A percentile compares a stretch with the other conserved stretches of the same genome.
Evolutionary conservation across 129 eudicot genomes (phyloP).

Genomic region (Rutidosis leptorrhynchoides): DNA sequence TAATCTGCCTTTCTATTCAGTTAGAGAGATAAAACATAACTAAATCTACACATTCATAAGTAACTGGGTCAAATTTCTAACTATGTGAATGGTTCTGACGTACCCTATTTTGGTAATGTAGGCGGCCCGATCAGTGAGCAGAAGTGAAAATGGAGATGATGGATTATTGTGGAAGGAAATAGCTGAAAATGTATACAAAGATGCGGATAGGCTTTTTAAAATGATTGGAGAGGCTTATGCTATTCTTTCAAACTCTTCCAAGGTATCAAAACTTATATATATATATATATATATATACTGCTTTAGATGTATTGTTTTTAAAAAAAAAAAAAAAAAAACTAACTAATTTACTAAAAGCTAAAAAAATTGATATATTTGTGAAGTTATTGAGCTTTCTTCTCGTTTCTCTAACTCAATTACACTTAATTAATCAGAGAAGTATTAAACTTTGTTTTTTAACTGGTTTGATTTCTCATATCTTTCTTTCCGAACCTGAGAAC

Average conservation of each 20-base stretch:
- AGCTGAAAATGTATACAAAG: conserved; percentile 71
- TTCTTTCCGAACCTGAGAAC: background rate
- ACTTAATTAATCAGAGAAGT: background rate
- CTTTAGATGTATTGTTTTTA: background rate
- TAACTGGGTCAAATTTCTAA: background rate
- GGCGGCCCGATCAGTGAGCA: conserved; percentile 75
- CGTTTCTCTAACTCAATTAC: background rate
- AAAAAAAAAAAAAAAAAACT: background rate
- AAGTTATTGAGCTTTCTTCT: background rate
- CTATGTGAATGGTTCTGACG: background rate
- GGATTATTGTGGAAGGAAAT: conserved; percentile 73
- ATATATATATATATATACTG: no score
- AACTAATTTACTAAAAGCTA: background rate
- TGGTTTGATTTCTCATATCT: background rate
- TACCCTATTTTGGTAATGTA: conserved; percentile 24
- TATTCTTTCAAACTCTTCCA: conserved; percentile 68
- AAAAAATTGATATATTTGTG: background rate
- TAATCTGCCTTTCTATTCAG: background rate
- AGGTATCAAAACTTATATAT: conserved; percentile 34
- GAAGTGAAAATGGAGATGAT: conserved; percentile 84
- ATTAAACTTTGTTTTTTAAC: background rate
- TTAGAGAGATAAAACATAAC: background rate
- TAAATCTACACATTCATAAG: background rate
- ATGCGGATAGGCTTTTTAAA: conserved; percentile 93
- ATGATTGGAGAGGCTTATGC: conserved; percentile 98